Evolutionary conservation across 2,329 filamentous ascomycete species (phyloP).

Genomic region (Sclerotinia spermophila): DNA sequence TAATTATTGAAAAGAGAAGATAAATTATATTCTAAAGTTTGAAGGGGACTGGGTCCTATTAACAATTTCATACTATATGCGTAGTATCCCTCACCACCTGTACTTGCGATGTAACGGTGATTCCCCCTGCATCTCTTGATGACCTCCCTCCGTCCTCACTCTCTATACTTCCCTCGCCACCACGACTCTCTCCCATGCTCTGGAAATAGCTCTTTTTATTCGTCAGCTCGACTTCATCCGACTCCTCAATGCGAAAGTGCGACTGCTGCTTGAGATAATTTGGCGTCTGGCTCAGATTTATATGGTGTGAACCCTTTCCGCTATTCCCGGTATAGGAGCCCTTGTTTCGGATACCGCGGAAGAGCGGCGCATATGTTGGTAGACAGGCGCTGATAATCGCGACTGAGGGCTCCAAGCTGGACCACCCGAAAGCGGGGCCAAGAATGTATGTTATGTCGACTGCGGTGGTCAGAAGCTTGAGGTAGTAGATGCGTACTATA

Average conservation of each 20-base stretch:
- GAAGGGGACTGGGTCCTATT: background rate
- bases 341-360: conserved; percentile 4
- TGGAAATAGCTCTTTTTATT: conserved; percentile 7
- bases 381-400: conserved; percentile 10
- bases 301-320: background rate
- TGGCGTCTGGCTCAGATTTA: conserved; percentile 1
- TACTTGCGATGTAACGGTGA: conserved; percentile 3
- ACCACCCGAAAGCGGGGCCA: conserved; percentile 5
- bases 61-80: background rate
- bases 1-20: background rate
- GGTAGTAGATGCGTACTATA: conserved; percentile 13
- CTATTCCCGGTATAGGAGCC: background rate
- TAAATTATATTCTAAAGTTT: background rate
- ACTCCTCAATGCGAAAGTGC: conserved; percentile 5
- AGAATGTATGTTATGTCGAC: conserved; percentile 9
- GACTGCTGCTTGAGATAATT: conserved; percentile 10
- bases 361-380: conserved; percentile 10
- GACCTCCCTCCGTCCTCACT: background rate
- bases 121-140: background rate
- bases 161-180: background rate
- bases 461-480: background rate
- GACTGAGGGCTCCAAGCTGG: background rate
- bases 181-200: conserved; percentile 1
- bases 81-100: background rate
- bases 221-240: conserved; percentile 5